Evolutionary conservation across 371 early-diverging fungal genomes (phyloP).

Genomic region (Mucor velutinosus): DNA sequence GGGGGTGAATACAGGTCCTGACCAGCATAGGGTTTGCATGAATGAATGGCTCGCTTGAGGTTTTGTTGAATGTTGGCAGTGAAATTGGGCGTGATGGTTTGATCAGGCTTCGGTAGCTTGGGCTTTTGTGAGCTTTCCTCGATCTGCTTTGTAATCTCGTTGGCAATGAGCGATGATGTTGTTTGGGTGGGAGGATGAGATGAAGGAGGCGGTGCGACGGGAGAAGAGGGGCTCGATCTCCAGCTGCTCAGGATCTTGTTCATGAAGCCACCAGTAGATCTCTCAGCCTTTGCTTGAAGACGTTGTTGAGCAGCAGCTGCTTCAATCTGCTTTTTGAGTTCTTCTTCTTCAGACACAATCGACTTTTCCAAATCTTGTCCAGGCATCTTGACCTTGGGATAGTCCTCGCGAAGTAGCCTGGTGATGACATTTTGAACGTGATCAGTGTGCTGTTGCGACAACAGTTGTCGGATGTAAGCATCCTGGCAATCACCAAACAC

Average conservation of each 20-base stretch:
- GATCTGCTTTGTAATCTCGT: conserved; percentile 8
- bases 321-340: conserved; percentile 6
- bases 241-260: conserved; percentile 22
- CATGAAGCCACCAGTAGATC: conserved; percentile 19
- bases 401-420: conserved; percentile 61
- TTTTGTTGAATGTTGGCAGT: conserved; percentile 53
- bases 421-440: conserved; percentile 66
- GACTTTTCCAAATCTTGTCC: conserved; percentile 1
- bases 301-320: background rate
- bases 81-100: conserved; percentile 53
- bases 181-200: conserved; percentile 6
- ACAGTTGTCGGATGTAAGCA: conserved; percentile 55
- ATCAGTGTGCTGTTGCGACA: conserved; percentile 56
- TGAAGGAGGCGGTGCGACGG: background rate
- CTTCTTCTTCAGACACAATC: conserved; percentile 13
- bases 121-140: conserved; percentile 18
- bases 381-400: conserved; percentile 42
- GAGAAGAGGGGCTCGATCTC: background rate
- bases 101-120: conserved; percentile 39
- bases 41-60: conserved; percentile 53
- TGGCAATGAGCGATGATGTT: background rate
- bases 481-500: conserved; percentile 77
- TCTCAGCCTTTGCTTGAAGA: conserved; percentile 2
- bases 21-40: conserved; percentile 57
- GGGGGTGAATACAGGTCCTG: conserved; percentile 49